These are phyloP conservation scores for Fusarium foetens DNA, from an alignment of 2,329 filamentous ascomycete species.

Conservation along the genomic window DNA sequence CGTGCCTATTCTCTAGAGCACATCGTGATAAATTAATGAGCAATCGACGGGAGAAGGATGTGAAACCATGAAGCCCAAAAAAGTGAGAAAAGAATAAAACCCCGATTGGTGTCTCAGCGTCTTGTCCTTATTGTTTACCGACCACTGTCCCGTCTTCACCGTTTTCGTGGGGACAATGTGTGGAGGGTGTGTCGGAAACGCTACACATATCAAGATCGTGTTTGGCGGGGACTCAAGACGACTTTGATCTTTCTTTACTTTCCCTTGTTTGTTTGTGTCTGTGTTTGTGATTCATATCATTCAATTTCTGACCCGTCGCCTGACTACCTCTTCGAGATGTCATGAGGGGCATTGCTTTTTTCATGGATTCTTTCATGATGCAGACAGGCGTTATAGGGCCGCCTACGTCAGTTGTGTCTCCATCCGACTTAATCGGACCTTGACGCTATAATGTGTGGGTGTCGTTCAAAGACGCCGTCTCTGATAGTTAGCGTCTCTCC, in stretches of 20 bases:
- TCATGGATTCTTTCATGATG: neutral
- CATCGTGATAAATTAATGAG: neutral
- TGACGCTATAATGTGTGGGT: neutral
- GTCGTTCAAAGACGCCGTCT: neutral
- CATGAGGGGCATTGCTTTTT: slow-evolving; percentile 2
- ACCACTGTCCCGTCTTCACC: slow-evolving; percentile 31
- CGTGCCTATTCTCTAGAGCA: slow-evolving; percentile 18
- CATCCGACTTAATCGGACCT: neutral
- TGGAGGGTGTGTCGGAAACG: slow-evolving; percentile 28
- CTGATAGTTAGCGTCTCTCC: neutral
- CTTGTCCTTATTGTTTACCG: neutral
- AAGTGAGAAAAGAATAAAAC: slow-evolving; percentile 17
- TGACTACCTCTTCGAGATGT: neutral
- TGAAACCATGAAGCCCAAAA: neutral
- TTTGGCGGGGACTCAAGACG: neutral
- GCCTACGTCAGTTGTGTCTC: slow-evolving; percentile 14
- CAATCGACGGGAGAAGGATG: neutral
- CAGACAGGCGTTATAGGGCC: neutral
- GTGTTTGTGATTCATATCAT: neutral
- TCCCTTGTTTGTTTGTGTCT: neutral
- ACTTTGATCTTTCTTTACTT: neutral
- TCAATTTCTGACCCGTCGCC: neutral
- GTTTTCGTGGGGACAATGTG: slow-evolving; percentile 39
- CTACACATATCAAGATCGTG: slow-evolving; percentile 5
- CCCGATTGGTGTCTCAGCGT: slow-evolving; percentile 33